Percentiles rank a stretch among this genome's conserved stretches.
Evolutionary conservation across 768 basidiomycete species (phyloP).

Genomic region (Collybiopsis confluens): DNA sequence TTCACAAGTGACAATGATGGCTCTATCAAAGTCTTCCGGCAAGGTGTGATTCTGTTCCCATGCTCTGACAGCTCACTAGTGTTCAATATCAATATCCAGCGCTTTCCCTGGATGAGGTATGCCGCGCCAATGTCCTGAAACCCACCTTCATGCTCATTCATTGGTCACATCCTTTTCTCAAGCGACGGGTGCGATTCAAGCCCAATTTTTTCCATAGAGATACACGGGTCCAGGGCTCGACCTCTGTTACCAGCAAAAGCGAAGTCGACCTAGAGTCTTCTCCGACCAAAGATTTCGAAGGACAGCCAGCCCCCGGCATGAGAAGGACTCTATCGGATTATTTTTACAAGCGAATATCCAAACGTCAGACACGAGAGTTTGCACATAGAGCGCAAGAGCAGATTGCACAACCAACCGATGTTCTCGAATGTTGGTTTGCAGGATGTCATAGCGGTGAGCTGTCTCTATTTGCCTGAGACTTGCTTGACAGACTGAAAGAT

Average conservation of each 20-base stretch:
- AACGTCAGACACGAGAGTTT: background rate
- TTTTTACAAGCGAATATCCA: background rate
- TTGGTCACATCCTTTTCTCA: too few relatives aligned
- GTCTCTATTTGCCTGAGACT: background rate
- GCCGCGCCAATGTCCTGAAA: conserved; percentile 12
- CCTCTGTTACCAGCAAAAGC: background rate
- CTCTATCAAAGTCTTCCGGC: conserved; percentile 69
- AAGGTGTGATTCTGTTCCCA: conserved; percentile 19
- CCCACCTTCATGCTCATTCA: too few relatives aligned
- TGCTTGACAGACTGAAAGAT: background rate
- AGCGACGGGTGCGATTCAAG: conserved; percentile 65
- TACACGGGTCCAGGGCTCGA: conserved; percentile 19
- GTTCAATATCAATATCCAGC: conserved; percentile 27
- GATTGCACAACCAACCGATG: conserved; percentile 35
- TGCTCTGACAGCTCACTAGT: background rate
- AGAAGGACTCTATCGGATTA: conserved; percentile 3
- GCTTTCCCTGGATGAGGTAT: conserved; percentile 71
- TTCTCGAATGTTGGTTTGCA: conserved; percentile 78
- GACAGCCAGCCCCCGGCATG: conserved; percentile 3
- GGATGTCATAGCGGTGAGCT: conserved; percentile 63
- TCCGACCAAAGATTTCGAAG: conserved; percentile 26
- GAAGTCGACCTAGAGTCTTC: too few relatives aligned
- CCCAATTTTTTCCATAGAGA: conserved; percentile 60
- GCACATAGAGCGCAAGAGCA: background rate
- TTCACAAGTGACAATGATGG: conserved; percentile 60